These are phyloP conservation scores for Aspergillus novofumigatus DNA, from an alignment of 2,329 filamentous ascomycete genomes.

Conservation along the genomic window DNA sequence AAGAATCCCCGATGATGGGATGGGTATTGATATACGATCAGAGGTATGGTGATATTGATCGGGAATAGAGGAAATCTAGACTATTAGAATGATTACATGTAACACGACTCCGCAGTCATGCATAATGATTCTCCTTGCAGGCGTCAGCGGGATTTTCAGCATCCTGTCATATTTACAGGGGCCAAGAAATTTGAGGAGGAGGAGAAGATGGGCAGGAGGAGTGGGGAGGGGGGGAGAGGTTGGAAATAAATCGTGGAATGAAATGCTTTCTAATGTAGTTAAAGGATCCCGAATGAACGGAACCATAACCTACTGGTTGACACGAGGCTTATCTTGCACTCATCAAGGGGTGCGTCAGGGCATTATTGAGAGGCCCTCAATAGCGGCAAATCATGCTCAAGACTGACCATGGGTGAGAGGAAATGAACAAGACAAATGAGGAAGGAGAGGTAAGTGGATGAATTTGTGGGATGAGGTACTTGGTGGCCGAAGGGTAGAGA, in stretches of 20 bases:
- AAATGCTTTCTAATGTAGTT: neutral
- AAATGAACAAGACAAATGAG: neutral
- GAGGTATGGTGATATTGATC: neutral
- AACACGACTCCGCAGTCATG: neutral
- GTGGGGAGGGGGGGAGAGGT: too few species aligned
- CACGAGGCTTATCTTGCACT: conserved; percentile 24
- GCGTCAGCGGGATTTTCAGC: neutral
- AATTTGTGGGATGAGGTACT: neutral
- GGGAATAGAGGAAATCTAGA: neutral
- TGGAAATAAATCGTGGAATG: neutral
- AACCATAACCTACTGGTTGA: conserved; percentile 5
- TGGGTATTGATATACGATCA: conserved; percentile 6
- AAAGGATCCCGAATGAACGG: neutral
- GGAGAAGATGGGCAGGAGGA: too few species aligned
- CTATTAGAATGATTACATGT: neutral
- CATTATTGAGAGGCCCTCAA: conserved; percentile 16
- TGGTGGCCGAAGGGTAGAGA: neutral
- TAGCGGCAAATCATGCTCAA: conserved; percentile 11
- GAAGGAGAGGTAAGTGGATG: neutral
- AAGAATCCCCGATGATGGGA: neutral
- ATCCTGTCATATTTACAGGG: neutral
- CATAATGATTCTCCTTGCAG: neutral
- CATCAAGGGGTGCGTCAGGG: conserved; percentile 19
- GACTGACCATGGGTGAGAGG: neutral
- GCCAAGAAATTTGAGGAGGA: neutral